phyloP scores from a whole-genome alignment of 805 yeast genomes.

The Candida schatavii region DNA sequence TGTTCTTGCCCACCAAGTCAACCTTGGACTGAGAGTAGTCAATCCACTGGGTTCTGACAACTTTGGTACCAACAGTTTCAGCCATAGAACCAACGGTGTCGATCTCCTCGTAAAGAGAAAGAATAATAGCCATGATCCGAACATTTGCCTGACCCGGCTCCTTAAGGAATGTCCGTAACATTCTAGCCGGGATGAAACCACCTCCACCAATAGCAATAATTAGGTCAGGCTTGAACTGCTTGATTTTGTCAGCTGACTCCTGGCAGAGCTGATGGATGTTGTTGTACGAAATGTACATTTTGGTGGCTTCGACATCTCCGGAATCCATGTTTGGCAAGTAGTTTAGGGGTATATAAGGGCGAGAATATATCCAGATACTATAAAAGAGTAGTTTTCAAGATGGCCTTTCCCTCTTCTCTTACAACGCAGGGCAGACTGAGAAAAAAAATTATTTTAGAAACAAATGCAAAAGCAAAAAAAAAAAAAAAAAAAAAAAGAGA shows the following conservation, averaged over 20 bases:
- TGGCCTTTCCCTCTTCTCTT: neutral
- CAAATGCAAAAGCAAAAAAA: neutral
- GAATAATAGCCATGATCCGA: slow-evolving; percentile 91
- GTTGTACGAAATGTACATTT: slow-evolving; percentile 76
- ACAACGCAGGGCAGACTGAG: neutral
- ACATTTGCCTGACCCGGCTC: slow-evolving; percentile 85
- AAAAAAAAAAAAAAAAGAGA: too few species aligned
- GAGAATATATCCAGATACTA: neutral
- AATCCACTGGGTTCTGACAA: slow-evolving; percentile 80
- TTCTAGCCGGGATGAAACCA: slow-evolving; percentile 96
- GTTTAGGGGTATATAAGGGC: neutral
- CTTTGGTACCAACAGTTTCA: slow-evolving; percentile 59
- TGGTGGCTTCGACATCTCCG: slow-evolving; percentile 27
- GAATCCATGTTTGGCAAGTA: slow-evolving; percentile 11
- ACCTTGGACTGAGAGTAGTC: slow-evolving; percentile 66
- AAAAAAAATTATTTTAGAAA: neutral
- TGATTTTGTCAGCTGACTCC: slow-evolving; percentile 57
- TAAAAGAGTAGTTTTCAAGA: too few species aligned
- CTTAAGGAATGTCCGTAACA: slow-evolving; percentile 87
- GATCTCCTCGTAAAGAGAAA: slow-evolving; percentile 85
- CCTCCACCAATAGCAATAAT: slow-evolving; percentile 98
- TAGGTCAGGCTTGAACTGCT: slow-evolving; percentile 76
- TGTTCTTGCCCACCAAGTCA: slow-evolving; percentile 64
- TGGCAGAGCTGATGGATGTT: slow-evolving; percentile 76
- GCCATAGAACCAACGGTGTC: slow-evolving; percentile 54